A percentile compares a stretch with the other conserved stretches of the same genome.
Conservation (phyloP, 163 green algal genomes). For the Picocystis sp. region DNA sequence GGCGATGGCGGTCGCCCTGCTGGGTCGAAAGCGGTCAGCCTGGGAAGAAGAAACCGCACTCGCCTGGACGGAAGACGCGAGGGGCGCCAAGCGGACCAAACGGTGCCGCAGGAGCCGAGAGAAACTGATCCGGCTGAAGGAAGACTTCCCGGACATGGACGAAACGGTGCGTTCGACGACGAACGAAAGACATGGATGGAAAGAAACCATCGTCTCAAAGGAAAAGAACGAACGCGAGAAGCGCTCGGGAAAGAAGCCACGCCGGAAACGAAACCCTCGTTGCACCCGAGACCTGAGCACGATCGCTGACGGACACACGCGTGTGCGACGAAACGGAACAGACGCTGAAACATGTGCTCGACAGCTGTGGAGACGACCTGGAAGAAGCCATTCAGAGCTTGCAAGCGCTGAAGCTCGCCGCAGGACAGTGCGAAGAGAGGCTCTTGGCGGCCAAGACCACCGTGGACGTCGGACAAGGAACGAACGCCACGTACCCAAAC, state of each 20-base stretch:
- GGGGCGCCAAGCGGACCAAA: too few species aligned
- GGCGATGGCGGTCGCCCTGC: too few species aligned
- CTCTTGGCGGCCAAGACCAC: too few species aligned
- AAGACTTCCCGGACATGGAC: constrained; percentile 44
- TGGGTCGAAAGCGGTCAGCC: too few species aligned
- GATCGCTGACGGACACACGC: neutral
- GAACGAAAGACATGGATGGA: neutral
- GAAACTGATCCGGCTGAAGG: too few species aligned
- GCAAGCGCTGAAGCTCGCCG: constrained; percentile 36
- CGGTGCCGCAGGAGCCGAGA: too few species aligned
- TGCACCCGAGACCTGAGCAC: neutral
- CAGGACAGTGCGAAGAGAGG: constrained; percentile 1
- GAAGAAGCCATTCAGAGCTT: constrained; percentile 64
- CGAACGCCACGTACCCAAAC: too few species aligned
- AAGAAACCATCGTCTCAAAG: neutral
- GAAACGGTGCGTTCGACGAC: constrained; percentile 28
- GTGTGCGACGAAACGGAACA: constrained; percentile 12
- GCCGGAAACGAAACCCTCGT: neutral
- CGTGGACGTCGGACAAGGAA: too few species aligned
- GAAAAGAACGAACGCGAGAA: neutral
- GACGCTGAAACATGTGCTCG: constrained; percentile 38
- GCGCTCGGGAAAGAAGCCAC: neutral
- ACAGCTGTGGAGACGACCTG: constrained; percentile 60
- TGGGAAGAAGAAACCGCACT: too few species aligned
- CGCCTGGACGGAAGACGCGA: too few species aligned